Conservation (phyloP, 345 rosid species). For the Aquilaria malaccensis region DNA sequence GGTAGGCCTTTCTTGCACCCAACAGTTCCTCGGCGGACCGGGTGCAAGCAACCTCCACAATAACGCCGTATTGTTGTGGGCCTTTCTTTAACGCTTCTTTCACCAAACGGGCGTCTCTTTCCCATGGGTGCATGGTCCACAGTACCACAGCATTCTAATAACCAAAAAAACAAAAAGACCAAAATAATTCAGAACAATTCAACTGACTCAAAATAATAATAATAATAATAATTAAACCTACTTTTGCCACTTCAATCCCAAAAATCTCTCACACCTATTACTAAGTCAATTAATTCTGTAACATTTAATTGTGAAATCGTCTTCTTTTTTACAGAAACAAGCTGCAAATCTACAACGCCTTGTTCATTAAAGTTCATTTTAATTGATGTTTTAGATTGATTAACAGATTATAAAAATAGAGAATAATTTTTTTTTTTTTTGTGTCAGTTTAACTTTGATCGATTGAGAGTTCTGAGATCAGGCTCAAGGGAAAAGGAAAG, state of each 20-base stretch:
- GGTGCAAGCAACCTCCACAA: conserved; percentile 76
- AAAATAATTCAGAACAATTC: neutral
- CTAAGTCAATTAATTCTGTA: neutral
- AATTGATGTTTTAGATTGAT: too few relatives aligned
- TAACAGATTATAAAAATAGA: too few relatives aligned
- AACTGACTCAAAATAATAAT: neutral
- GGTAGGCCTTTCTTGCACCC: conserved; percentile 89
- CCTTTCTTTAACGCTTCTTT: conserved; percentile 57
- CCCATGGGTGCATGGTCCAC: conserved; percentile 88
- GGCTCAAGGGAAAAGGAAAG: too few relatives aligned
- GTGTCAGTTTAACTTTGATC: too few relatives aligned
- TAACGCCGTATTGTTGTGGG: conserved; percentile 36
- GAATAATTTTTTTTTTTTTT: too few relatives aligned
- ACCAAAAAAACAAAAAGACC: neutral
- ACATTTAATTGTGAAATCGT: neutral
- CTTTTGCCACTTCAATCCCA: too few relatives aligned
- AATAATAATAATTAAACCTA: too few relatives aligned
- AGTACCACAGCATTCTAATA: conserved; percentile 61
- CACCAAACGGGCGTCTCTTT: conserved; percentile 82
- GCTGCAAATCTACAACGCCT: too few relatives aligned
- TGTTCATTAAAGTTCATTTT: too few relatives aligned
- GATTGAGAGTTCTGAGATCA: too few relatives aligned
- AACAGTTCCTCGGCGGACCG: conserved; percentile 69
- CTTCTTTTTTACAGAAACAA: neutral
- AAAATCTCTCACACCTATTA: neutral